A percentile compares a stretch with the other conserved stretches of the same genome.
These are phyloP conservation scores for Massariosphaeria phaeospora DNA, from an alignment of 495 filamentous ascomycete genomes.

Conservation along the genomic window DNA sequence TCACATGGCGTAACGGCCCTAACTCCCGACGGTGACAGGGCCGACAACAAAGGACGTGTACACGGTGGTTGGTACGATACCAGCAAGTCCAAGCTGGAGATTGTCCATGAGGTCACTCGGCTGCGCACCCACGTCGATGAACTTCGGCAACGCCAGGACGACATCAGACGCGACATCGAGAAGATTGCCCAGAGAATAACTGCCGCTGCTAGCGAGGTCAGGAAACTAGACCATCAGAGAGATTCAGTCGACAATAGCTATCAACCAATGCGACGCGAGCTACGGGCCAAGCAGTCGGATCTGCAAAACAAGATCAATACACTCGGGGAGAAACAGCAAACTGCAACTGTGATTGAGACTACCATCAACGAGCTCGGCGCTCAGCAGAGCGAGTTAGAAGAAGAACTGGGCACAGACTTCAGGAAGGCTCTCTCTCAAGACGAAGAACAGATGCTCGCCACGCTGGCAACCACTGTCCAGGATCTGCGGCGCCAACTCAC, in stretches of 20 bases:
- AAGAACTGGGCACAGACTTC: slow-evolving; percentile 78
- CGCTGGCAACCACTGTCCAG: slow-evolving; percentile 61
- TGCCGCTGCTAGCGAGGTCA: slow-evolving; percentile 67
- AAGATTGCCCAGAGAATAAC: slow-evolving; percentile 82
- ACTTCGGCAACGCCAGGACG: slow-evolving; percentile 51
- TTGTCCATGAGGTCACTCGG: slow-evolving; percentile 67
- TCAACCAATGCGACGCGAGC: slow-evolving; percentile 67
- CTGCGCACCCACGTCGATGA: slow-evolving; percentile 70
- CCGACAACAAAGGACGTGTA: slow-evolving; percentile 89
- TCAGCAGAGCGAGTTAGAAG: slow-evolving; percentile 65
- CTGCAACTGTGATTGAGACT: slow-evolving; percentile 67
- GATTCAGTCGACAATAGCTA: slow-evolving; percentile 77
- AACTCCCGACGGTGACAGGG: slow-evolving; percentile 87
- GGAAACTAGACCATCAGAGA: slow-evolving; percentile 75
- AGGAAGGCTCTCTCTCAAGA: slow-evolving; percentile 79
- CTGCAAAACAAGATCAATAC: slow-evolving; percentile 68
- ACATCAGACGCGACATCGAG: slow-evolving; percentile 65
- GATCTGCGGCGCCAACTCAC: slow-evolving; percentile 68
- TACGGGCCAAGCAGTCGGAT: slow-evolving; percentile 64
- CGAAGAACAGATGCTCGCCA: slow-evolving; percentile 77
- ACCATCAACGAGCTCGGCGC: slow-evolving; percentile 70
- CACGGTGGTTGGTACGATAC: slow-evolving; percentile 90
- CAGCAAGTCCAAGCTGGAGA: slow-evolving; percentile 74
- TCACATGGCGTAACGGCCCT: slow-evolving; percentile 88
- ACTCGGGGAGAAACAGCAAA: slow-evolving; percentile 65